Base-by-base conservation (phyloP, 1,139 yeast species). In the Insectozyma bohioensis region DNA sequence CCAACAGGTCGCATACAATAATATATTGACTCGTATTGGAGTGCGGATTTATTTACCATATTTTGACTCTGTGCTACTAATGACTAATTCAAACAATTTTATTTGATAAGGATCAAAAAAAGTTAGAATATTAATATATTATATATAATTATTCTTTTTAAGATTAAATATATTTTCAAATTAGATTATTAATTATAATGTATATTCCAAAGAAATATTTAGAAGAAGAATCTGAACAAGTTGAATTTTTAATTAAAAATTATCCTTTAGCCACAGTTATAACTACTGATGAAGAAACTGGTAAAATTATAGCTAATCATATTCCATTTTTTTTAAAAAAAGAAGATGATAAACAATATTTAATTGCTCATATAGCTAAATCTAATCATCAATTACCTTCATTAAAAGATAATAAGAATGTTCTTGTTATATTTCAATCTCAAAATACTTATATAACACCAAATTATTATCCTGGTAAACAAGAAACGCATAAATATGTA, bases 361-460 rank as follows among this genome's bases (percentile, higher is more conserved):
- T 81, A 16, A 63, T 69, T 17, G 83, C 82, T 0, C 88, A 81
- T 49, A 49, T 80, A 20, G 78, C 85, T 15, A 67, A 62, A 39
- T 60, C 53, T 11, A 80, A 80, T 50, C 79, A 66, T 30, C 85
- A 79, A 41, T 48, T 69, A 15, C 67, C 74, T 2, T 60, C 69
- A 5, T 58, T 80, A 31, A 59, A 54, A 20, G 52, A 56, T 2
- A 59, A 61, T 17, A 64, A 64, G 10, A 55, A 66, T 5, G 74
- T 74, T 8, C 57, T 77, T 46, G 71, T 80, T 9, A 64, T 78
- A 4, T 81, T 81, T 60, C 76, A 72, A 50, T 67, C 78, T 4
- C 59, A 54, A 4, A 67, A 78, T 46, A 63, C 77, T 1, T 81
- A 81, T 49, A 70, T 80, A 21, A 60, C 81, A 6, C 86, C 88